Base-by-base conservation (phyloP, 371 early-diverging fungal genomes). In the Dichotomocladium elegans region DNA sequence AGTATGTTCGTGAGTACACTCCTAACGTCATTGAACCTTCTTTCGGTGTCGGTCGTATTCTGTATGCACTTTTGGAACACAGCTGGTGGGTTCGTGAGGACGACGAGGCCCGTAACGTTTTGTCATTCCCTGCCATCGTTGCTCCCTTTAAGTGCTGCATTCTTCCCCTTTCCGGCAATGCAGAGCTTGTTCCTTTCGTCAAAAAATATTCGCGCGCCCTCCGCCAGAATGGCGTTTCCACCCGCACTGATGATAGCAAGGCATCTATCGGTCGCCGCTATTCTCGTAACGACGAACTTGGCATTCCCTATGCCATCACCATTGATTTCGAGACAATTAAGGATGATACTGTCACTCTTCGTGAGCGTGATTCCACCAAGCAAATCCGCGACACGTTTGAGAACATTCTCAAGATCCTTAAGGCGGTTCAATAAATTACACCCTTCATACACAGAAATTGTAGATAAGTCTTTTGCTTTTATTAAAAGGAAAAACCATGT, bases 21-120 rank as follows among this genome's bases (percentile, higher is more conserved):
- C 99, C 99, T 35, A 95, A 92, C 66, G 99, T 99, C 63, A 99
- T 99, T 66, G 99, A 99, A 76, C 99, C 99, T 35, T 99, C 99
- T 24, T 99, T 99, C 77, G 99, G 99, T 80, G 91, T 99, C 59
- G 99, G 99, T 54, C 95, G 99, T 66, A 99, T 99, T 58, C 79
- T 99, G 47, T 98, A 99, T 76, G 85, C 95, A 30, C 87, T 99
- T 28, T 73, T 99, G 57, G 99, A 99, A 79, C 99, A 99, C 73
- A 81, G 87, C 53, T 99, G 88, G 85, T 96, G 86, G 82, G 79
- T 82, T 14, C 92, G 99, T 57, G 91, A 91, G 47, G 93, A 79
- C 17, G 96, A 95, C 60, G 98, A 94, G 70, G 81, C 88, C 54
- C 90, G 99, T 56, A 71, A 78, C 46, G 94, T 94, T 24, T 80